Evolutionary conservation across 306 rosid species (phyloP).

Genomic region (Nissolia schottii): DNA sequence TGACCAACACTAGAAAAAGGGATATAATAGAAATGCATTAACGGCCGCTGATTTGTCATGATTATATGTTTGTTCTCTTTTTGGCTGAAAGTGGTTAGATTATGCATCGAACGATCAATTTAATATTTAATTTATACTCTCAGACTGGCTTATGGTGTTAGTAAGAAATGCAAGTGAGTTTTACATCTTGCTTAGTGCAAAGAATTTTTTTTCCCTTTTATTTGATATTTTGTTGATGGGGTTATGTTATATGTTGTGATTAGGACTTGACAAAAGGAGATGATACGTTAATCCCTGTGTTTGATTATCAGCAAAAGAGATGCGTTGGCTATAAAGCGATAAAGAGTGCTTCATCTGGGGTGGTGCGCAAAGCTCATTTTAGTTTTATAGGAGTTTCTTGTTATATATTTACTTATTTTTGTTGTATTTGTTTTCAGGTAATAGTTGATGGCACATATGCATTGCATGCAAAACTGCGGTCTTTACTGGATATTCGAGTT

Average conservation of each 20-base stretch:
- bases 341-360: conserved; percentile 83
- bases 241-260: conserved; percentile 27
- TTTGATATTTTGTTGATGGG: conserved; percentile 9
- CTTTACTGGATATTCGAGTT: conserved; percentile 96
- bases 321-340: conserved; percentile 62
- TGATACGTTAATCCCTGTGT: conserved; percentile 71
- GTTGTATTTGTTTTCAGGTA: conserved; percentile 47
- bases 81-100: neutral
- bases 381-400: conserved; percentile 1
- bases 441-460: conserved; percentile 98
- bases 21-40: neutral
- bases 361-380: conserved; percentile 56
- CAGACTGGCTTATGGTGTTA: conserved; percentile 13
- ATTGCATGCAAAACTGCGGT: conserved; percentile 91
- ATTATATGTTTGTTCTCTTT: conserved; percentile 7
- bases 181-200: conserved; percentile 5
- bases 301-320: conserved; percentile 89
- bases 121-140: neutral
- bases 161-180: conserved; percentile 10
- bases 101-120: neutral
- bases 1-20: neutral
- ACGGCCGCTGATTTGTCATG: neutral
- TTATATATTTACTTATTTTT: neutral
- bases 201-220: neutral
- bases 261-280: conserved; percentile 89